Evolutionary conservation across 1,284 basidiomycete genomes (phyloP), one percentile per base, ranked within the genome.

Genomic region (Fomitopsis betulina): DNA sequence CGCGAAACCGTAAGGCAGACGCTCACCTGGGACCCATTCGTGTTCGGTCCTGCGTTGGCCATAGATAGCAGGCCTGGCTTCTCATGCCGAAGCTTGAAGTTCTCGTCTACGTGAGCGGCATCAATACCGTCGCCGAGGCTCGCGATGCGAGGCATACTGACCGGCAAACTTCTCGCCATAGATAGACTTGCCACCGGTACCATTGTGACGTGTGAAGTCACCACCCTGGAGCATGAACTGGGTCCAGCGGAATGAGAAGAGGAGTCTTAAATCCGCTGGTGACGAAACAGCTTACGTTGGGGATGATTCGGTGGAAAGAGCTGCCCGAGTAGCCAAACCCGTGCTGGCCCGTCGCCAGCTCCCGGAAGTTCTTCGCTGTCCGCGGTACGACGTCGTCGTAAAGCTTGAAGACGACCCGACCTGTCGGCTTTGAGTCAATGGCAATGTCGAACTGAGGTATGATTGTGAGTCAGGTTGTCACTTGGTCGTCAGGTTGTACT

Each of bases 141-240:
- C 17, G 38, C 37, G 57, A 21, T 38, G 30, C 13, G 40, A 13
- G 5, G 25, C 9, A 47, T 8, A 75, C 80, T 27, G 58, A 91
- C 89, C 89, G 37, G 72, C 61, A 67, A 91, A 93, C 66, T 86
- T 89, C 60, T 85, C 80, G 17, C 96, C 96, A 63, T 96, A 98
- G 69, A 98, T 97, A 17, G 88, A 93, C 69, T 88, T 86, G 37
- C 93, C 93, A 45, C 96, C 96, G 0, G 94, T 72, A 23, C 71
- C 70, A 53, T 67, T 66, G 52, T 66, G 66, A 47, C 63, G 70
- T 21, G 86, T 89, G 70, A 91, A 89, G 74, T 91, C 89, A 49
- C 89, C 89, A 17, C 89, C 89, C 71, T 94, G 92, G 54, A 93
- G 72, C 93, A 94, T 94, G 76, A 94, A 94, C 84, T 88, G 62